These are phyloP conservation scores for Epichloe uncinata DNA, from an alignment of 2,329 filamentous ascomycete genomes.

Conservation along the genomic window DNA sequence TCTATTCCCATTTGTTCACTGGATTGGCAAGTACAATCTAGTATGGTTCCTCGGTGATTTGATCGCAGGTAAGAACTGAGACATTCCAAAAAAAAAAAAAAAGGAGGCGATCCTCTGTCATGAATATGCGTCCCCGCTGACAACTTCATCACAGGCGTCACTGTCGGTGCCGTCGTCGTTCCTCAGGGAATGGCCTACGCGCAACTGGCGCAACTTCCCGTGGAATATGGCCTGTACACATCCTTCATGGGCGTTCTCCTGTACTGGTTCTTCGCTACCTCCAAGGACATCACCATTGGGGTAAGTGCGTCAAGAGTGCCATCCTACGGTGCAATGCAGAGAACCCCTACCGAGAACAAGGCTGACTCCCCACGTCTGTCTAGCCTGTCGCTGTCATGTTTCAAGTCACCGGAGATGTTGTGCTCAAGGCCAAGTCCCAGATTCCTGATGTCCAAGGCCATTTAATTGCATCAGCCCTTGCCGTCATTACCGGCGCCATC, in stretches of 20 bases:
- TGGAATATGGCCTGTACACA: slow-evolving; percentile 44
- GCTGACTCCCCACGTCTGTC: slow-evolving; percentile 8
- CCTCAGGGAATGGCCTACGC: slow-evolving; percentile 43
- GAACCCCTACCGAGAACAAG: background rate
- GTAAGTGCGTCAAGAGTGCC: slow-evolving; percentile 30
- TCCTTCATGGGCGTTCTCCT: slow-evolving; percentile 92
- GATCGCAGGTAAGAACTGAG: slow-evolving; percentile 24
- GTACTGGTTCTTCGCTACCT: slow-evolving; percentile 97
- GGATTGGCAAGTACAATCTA: slow-evolving; percentile 37
- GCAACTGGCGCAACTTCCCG: slow-evolving; percentile 30
- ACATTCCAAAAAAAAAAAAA: background rate
- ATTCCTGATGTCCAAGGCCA: slow-evolving; percentile 27
- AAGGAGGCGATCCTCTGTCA: background rate
- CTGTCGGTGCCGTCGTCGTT: slow-evolving; percentile 40
- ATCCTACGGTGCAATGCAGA: background rate
- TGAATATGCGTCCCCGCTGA: slow-evolving; percentile 8
- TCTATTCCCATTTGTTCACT: slow-evolving; percentile 35
- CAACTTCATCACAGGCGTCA: slow-evolving; percentile 19
- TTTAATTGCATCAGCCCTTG: slow-evolving; percentile 32
- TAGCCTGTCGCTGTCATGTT: slow-evolving; percentile 43
- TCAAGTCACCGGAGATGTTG: slow-evolving; percentile 36
- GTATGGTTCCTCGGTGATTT: slow-evolving; percentile 34
- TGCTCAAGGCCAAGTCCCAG: slow-evolving; percentile 23
- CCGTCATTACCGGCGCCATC: slow-evolving; percentile 34
- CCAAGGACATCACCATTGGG: slow-evolving; percentile 80